Conservation (phyloP, 345 rosid species). For the Limnanthes douglasii region DNA sequence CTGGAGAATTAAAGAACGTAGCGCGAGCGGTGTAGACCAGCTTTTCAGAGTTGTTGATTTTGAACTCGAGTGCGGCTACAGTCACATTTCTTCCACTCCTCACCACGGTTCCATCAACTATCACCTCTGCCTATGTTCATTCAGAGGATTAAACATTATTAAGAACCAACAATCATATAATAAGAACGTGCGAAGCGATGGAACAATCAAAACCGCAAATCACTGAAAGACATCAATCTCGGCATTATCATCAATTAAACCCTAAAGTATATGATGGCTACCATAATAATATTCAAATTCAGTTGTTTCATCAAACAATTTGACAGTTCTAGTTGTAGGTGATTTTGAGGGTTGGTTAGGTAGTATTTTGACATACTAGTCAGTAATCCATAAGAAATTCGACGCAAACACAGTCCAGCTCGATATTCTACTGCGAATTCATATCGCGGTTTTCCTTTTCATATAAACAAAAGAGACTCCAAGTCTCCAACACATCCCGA, state of each 20-base stretch:
- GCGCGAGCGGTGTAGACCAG: conserved; percentile 37
- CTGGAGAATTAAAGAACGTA: conserved; percentile 38
- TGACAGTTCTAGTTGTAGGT: too few relatives aligned
- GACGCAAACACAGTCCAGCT: neutral
- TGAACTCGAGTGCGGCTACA: conserved; percentile 38
- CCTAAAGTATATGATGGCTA: too few relatives aligned
- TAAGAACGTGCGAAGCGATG: too few relatives aligned
- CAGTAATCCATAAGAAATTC: neutral
- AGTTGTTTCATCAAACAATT: too few relatives aligned
- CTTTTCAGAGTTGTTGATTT: conserved; percentile 31
- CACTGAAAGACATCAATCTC: too few relatives aligned
- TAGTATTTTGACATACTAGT: neutral
- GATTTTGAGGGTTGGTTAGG: neutral
- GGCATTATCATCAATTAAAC: too few relatives aligned
- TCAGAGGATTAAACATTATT: too few relatives aligned
- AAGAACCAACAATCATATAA: too few relatives aligned
- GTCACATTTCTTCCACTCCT: conserved; percentile 70
- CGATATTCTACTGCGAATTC: neutral
- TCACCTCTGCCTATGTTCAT: conserved; percentile 42
- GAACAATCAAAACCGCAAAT: too few relatives aligned
- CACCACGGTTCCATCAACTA: conserved; percentile 40
- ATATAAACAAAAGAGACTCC: too few relatives aligned
- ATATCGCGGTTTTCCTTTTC: neutral
- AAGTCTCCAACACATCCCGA: too few relatives aligned
- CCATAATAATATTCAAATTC: too few relatives aligned